A percentile compares a stretch with the other conserved stretches of the same genome.
Evolutionary conservation across 768 basidiomycete genomes (phyloP).

Genomic region (Phlebiopsis gigantea): DNA sequence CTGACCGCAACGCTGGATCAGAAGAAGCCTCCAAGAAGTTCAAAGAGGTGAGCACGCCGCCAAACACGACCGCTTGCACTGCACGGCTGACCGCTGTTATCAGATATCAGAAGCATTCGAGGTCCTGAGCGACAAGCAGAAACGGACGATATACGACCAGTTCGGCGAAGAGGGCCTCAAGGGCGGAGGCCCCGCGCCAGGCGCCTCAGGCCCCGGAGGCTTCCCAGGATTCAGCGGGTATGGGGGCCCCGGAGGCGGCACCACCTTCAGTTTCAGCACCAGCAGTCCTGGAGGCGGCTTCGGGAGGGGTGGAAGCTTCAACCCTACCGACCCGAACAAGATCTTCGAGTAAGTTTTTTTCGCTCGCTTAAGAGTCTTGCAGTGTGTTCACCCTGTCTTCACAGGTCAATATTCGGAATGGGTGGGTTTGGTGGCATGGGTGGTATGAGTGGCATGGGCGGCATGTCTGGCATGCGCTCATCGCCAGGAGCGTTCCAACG

Average conservation of each 20-base stretch:
- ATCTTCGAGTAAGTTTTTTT: constrained; percentile 73
- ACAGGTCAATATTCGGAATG: constrained; percentile 55
- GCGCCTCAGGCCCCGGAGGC: constrained; percentile 44
- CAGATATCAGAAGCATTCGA: constrained; percentile 96
- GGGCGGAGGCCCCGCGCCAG: constrained; percentile 50
- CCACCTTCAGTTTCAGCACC: constrained; percentile 23
- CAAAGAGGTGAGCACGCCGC: constrained; percentile 63
- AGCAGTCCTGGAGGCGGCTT: constrained; percentile 19
- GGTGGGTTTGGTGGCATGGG: constrained; percentile 34
- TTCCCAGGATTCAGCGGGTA: constrained; percentile 24
- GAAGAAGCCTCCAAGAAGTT: constrained; percentile 87
- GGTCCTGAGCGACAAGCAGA: constrained; percentile 84
- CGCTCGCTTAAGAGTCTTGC: background rate
- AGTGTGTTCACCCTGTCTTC: constrained; percentile 6
- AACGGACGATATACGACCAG: constrained; percentile 84
- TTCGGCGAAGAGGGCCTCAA: constrained; percentile 96
- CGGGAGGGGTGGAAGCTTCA: constrained; percentile 47
- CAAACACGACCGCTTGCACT: background rate
- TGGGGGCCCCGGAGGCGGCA: constrained; percentile 18
- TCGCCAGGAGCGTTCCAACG: constrained; percentile 22
- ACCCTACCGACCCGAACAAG: constrained; percentile 77
- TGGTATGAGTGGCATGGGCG: constrained; percentile 23
- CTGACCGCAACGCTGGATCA: constrained; percentile 82
- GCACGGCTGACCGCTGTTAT: background rate
- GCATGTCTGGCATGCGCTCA: constrained; percentile 3